A percentile compares a stretch with the other conserved stretches of the same genome.
phyloP scores from a whole-genome alignment of 2,329 filamentous ascomycete genomes.

The Neofusicoccum ribis region DNA sequence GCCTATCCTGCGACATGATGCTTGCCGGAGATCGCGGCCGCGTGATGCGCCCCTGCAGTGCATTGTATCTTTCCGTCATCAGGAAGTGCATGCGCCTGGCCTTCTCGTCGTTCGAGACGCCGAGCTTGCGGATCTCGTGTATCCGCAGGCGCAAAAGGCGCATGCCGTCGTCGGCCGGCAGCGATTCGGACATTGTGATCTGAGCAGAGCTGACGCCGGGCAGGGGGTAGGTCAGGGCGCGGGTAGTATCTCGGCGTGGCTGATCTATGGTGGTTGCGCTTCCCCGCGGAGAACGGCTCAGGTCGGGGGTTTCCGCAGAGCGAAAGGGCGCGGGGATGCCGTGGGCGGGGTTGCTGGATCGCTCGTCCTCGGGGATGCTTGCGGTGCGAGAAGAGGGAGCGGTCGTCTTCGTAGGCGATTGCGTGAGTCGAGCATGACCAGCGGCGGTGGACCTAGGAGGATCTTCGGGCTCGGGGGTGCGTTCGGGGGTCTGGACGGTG shows the following conservation, averaged over 20 bases:
- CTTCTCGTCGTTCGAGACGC: slow-evolving; percentile 49
- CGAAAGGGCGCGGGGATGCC: slow-evolving; percentile 31
- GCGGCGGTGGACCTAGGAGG: slow-evolving; percentile 18
- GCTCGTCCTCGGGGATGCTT: slow-evolving; percentile 13
- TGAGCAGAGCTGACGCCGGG: neutral
- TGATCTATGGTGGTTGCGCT: slow-evolving; percentile 4
- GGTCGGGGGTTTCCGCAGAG: slow-evolving; percentile 23
- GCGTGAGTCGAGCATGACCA: slow-evolving; percentile 23
- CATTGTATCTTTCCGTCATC: slow-evolving; percentile 51
- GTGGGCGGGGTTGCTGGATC: slow-evolving; percentile 33
- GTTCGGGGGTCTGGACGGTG: slow-evolving; percentile 7
- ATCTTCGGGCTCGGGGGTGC: slow-evolving; percentile 14
- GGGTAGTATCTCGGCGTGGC: slow-evolving; percentile 9
- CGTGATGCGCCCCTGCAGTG: slow-evolving; percentile 23
- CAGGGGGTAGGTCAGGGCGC: slow-evolving; percentile 2
- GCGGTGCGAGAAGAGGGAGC: slow-evolving; percentile 26
- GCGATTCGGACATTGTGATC: slow-evolving; percentile 27
- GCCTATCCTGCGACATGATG: slow-evolving; percentile 40
- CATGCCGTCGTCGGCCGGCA: slow-evolving; percentile 55
- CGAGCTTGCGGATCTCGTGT: slow-evolving; percentile 48
- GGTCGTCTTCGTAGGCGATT: slow-evolving; percentile 24
- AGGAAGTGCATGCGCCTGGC: slow-evolving; percentile 50
- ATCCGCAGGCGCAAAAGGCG: slow-evolving; percentile 47
- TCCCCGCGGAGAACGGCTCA: neutral
- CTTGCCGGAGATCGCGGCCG: slow-evolving; percentile 40